phyloP scores from a whole-genome alignment of 2,329 filamentous ascomycete genomes.

The Sphaerostilbella broomeana region DNA sequence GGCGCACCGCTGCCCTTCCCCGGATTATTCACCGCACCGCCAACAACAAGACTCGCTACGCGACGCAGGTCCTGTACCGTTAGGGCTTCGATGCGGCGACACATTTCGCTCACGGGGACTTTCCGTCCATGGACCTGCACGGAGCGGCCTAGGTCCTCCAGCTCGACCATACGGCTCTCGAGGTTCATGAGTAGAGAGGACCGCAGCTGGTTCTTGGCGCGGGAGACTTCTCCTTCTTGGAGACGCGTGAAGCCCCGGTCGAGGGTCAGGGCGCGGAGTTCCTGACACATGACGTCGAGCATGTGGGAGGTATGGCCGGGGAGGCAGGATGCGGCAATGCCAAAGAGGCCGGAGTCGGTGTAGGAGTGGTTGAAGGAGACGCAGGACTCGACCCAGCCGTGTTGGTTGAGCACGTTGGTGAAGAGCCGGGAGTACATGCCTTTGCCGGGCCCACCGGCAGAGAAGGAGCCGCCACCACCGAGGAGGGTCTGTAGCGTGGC shows the following conservation, averaged over 20 bases:
- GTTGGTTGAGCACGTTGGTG: conserved; percentile 95
- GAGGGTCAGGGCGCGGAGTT: conserved; percentile 71
- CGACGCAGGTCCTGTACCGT: conserved; percentile 74
- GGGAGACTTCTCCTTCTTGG: conserved; percentile 69
- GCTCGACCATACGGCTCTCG: conserved; percentile 92
- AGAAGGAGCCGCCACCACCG: conserved; percentile 93
- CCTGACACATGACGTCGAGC: conserved; percentile 92
- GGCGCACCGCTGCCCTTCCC: conserved; percentile 80
- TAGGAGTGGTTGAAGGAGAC: conserved; percentile 97
- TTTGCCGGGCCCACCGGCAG: conserved; percentile 91
- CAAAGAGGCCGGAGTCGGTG: conserved; percentile 91
- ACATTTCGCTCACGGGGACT: conserved; percentile 91
- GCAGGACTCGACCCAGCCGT: conserved; percentile 95
- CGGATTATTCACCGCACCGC: conserved; percentile 66
- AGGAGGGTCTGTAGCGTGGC: conserved; percentile 93
- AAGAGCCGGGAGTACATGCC: conserved; percentile 98
- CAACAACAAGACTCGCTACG: conserved; percentile 72
- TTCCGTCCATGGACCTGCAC: conserved; percentile 96
- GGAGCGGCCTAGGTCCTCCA: conserved; percentile 90
- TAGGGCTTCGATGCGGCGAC: conserved; percentile 72
- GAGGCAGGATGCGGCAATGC: conserved; percentile 80
- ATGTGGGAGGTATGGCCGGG: conserved; percentile 73
- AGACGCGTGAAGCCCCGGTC: conserved; percentile 69
- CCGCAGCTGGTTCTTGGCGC: conserved; percentile 94
- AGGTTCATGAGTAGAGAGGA: conserved; percentile 93